Evolutionary conservation across 2,329 filamentous ascomycete genomes (phyloP).

Genomic region (Xylaria hypoxylon): DNA sequence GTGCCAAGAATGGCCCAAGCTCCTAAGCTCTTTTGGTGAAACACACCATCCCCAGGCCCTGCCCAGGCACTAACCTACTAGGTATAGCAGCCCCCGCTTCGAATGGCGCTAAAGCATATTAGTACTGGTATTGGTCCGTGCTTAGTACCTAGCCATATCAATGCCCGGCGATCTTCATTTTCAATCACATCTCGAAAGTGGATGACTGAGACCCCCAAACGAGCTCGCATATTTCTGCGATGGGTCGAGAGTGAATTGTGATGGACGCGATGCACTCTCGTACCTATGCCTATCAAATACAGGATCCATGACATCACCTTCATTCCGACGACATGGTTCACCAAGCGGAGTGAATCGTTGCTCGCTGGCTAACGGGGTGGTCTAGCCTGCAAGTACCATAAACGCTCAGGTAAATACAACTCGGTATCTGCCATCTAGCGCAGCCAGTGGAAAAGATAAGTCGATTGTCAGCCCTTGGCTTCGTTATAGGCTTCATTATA

Average conservation of each 20-base stretch:
- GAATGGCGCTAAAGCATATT: not conserved
- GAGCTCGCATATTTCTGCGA: conserved; percentile 1
- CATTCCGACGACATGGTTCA: conserved; percentile 11
- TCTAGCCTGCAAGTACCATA: no score
- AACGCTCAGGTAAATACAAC: no score
- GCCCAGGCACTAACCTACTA: conserved; percentile 10
- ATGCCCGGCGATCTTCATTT: conserved; percentile 4
- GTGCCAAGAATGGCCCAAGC: conserved; percentile 22
- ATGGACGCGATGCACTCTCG: not conserved
- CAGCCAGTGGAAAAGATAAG: not conserved
- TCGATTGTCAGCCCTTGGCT: not conserved
- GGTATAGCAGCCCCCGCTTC: not conserved
- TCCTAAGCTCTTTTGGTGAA: conserved; percentile 29
- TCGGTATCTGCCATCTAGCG: not conserved
- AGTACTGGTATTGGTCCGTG: not conserved
- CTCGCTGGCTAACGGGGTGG: not conserved
- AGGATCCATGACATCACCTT: conserved; percentile 3
- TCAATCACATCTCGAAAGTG: not conserved
- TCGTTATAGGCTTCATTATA: no score
- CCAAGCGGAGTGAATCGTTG: not conserved
- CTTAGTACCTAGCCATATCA: not conserved
- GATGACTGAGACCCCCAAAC: conserved; percentile 1
- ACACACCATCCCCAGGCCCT: conserved; percentile 11
- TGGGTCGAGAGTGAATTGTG: not conserved
- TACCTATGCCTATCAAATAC: not conserved